Percentiles rank a stretch among this genome's conserved stretches.
Evolutionary conservation across 345 rosid genomes (phyloP).

Genomic region (Camelina hispida): DNA sequence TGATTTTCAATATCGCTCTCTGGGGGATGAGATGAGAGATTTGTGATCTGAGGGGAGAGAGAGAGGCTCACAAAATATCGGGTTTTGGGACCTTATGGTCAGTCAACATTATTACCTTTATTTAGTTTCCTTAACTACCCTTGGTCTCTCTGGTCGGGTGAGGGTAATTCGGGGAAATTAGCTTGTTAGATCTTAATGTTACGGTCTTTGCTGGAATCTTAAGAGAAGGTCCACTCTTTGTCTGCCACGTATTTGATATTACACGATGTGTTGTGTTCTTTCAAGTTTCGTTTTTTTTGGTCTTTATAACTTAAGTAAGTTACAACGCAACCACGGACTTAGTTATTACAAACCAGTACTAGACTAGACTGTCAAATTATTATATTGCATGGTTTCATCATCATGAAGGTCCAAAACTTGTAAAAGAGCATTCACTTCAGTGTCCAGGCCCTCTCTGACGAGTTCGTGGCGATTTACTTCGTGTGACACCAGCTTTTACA

Average conservation of each 20-base stretch:
- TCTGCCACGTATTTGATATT: constrained; percentile 29
- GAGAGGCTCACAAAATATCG: neutral
- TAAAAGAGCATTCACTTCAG: no score
- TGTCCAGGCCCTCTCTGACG: neutral
- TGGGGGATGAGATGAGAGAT: constrained; percentile 29
- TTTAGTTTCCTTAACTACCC: constrained; percentile 39
- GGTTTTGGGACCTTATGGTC: constrained; percentile 32
- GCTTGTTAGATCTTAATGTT: neutral
- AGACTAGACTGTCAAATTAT: no score
- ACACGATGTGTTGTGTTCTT: neutral
- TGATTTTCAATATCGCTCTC: constrained; percentile 35
- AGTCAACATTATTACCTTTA: neutral
- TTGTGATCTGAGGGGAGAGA: neutral
- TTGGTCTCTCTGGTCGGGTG: neutral
- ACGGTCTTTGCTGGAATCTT: constrained; percentile 20
- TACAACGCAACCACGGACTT: no score
- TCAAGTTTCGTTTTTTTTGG: no score
- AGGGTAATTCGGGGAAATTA: constrained; percentile 13
- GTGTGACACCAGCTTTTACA: neutral
- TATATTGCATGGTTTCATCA: no score
- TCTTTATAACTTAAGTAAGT: no score
- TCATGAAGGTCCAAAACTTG: no score
- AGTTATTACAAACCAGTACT: no score
- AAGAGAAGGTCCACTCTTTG: constrained; percentile 33
- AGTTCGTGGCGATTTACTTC: neutral